phyloP scores from a whole-genome alignment of 208 protist species.

The Trypanosoma vivax region DNA sequence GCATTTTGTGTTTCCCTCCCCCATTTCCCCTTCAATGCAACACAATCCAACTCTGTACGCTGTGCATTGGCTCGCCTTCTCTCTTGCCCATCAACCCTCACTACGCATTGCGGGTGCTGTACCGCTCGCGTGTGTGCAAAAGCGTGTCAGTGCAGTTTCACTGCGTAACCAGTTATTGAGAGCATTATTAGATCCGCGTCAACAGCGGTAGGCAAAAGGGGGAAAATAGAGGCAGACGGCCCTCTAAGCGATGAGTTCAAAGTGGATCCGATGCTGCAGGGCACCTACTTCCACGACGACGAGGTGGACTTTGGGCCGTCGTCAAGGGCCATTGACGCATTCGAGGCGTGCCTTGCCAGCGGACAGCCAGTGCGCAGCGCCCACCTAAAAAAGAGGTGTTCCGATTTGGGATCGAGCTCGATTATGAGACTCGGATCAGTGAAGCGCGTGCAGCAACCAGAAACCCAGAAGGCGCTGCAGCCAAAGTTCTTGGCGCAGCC shows the following conservation, averaged over 20 bases:
- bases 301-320: conserved; percentile 26
- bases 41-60: too few species aligned
- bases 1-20: too few species aligned
- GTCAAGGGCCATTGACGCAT: conserved; percentile 39
- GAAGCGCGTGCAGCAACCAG: background rate
- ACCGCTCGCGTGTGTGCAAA: too few species aligned
- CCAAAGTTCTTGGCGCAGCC: background rate
- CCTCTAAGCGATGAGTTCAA: conserved; percentile 1
- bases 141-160: too few species aligned
- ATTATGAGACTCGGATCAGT: background rate
- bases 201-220: too few species aligned
- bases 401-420: background rate
- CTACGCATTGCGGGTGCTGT: too few species aligned
- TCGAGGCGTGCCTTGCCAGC: conserved; percentile 34
- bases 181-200: too few species aligned
- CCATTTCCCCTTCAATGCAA: too few species aligned
- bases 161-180: too few species aligned
- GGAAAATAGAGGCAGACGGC: conserved; percentile 3
- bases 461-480: conserved; percentile 3
- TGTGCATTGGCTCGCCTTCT: too few species aligned
- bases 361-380: conserved; percentile 17
- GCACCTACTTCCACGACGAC: conserved; percentile 54
- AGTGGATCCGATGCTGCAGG: conserved; percentile 50
- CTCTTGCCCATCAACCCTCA: too few species aligned
- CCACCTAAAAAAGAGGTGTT: background rate